A percentile compares a stretch with the other conserved stretches of the same genome.
Conservation (phyloP, 2,329 filamentous ascomycete genomes). For the Phaeomoniella chlamydospora region DNA sequence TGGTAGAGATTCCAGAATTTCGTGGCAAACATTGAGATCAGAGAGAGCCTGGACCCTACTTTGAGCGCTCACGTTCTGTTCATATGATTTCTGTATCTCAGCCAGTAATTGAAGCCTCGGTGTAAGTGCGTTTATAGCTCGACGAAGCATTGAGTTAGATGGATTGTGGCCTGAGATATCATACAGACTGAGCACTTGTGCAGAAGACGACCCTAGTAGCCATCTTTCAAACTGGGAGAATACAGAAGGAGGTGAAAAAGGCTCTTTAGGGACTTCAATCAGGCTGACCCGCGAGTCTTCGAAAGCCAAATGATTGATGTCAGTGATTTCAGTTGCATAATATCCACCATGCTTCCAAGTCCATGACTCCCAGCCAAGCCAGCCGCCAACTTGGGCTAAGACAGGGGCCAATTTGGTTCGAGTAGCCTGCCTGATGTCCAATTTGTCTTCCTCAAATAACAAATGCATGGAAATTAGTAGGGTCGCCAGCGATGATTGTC, state of each 20-base stretch:
- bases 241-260: constrained; percentile 44
- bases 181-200: constrained; percentile 34
- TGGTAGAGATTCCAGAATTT: constrained; percentile 67
- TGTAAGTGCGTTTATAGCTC: constrained; percentile 27
- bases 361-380: constrained; percentile 64
- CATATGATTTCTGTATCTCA: constrained; percentile 27
- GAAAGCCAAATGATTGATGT: constrained; percentile 38
- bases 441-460: constrained; percentile 76
- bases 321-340: constrained; percentile 46
- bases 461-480: constrained; percentile 67
- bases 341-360: constrained; percentile 34
- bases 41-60: constrained; percentile 62
- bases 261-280: constrained; percentile 30
- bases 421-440: constrained; percentile 47
- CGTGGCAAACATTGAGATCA: constrained; percentile 41
- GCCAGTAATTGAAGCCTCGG: constrained; percentile 55
- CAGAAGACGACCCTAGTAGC: constrained; percentile 12
- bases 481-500: constrained; percentile 50
- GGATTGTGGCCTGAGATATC: constrained; percentile 27
- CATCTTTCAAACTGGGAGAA: constrained; percentile 33
- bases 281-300: constrained; percentile 34
- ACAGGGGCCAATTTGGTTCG: constrained; percentile 50
- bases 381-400: constrained; percentile 64
- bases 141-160: constrained; percentile 13
- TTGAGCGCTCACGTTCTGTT: constrained; percentile 41